Base-by-base conservation (phyloP, 768 basidiomycete species). In the Arthromyces matolae region DNA sequence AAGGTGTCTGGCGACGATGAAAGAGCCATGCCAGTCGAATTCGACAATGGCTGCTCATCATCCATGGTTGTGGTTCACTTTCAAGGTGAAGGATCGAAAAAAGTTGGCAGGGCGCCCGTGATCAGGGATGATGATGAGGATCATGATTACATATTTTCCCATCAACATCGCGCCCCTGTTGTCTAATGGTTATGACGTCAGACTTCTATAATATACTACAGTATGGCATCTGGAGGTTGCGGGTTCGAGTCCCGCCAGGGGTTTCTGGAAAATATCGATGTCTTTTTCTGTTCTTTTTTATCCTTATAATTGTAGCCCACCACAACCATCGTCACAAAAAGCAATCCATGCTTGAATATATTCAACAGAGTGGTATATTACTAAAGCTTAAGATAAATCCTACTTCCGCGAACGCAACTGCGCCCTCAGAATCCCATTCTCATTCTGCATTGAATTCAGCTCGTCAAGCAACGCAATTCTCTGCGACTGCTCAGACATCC, bases 121-220 rank as follows among this genome's bases (percentile, higher is more conserved):
- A 5, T 5, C 8, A 3, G 5, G 3, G 4, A 24, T 2, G 8
- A n/a, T 13, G 5, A 12, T 5, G 2, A 2, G 12, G 10, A 8
- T 1, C 6, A 16, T 34, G 1, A 0, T 3, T 10, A 4, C 5
- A 19, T 19, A 14, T 18, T 1, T 22, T 6, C 8, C 1, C 1
- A 1, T 0, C 1, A n/a, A 0, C 5, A 9, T 10, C n/a, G 60
- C 44, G 84, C 84, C 83, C 84, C 76, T 76, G 80, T 86, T 83
- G 84, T 86, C 83, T 86, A 86, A 86, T 86, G 84, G 84, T 73
- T 83, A 86, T 86, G 84, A 86, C 84, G 84, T 86, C 84, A 86
- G 84, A 86, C 84, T 86, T 86, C 84, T 86, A 83, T 49, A 5
- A n/a, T n/a, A n/a, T n/a, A n/a, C n/a, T n/a, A 22, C 13, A 20